Evolutionary conservation across 1,284 basidiomycete genomes (phyloP).

Genomic region (Amylostereum areolatum): DNA sequence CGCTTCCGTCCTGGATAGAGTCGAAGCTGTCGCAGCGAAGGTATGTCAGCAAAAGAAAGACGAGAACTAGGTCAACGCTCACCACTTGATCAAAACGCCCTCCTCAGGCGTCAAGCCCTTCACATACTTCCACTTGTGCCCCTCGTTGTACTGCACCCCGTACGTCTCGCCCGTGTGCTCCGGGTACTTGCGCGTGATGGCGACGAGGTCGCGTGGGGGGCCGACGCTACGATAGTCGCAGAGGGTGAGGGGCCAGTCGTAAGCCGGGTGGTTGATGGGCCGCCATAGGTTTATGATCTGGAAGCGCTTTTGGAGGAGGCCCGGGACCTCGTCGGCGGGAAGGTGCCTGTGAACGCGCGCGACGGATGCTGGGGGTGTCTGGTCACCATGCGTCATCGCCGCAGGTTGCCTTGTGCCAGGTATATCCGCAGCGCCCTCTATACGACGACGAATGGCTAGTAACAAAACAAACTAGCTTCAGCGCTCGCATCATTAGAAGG

Average conservation of each 20-base stretch:
- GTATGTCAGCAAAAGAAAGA: neutral
- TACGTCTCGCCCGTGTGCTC: slow-evolving; percentile 55
- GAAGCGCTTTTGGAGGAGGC: slow-evolving; percentile 40
- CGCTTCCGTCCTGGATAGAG: slow-evolving; percentile 43
- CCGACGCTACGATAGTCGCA: slow-evolving; percentile 59
- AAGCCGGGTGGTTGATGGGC: slow-evolving; percentile 47
- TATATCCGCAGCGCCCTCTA: slow-evolving; percentile 30
- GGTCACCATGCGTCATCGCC: slow-evolving; percentile 44
- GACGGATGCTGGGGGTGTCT: slow-evolving; percentile 40
- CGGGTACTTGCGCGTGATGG: slow-evolving; percentile 44
- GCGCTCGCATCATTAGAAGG: neutral
- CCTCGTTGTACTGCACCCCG: slow-evolving; percentile 43
- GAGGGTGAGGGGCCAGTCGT: slow-evolving; percentile 56
- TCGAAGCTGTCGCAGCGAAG: slow-evolving; percentile 36
- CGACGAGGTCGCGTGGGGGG: slow-evolving; percentile 37
- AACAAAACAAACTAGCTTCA: too few species aligned
- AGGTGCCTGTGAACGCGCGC: slow-evolving; percentile 49
- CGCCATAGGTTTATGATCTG: slow-evolving; percentile 75
- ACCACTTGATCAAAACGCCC: slow-evolving; percentile 65
- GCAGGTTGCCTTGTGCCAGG: slow-evolving; percentile 46
- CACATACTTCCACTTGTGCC: slow-evolving; percentile 63
- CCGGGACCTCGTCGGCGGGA: slow-evolving; percentile 38
- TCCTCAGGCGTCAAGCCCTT: slow-evolving; percentile 59
- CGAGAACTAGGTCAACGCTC: slow-evolving; percentile 22
- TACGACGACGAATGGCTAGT: slow-evolving; percentile 41